A percentile compares a stretch with the other conserved stretches of the same genome.
Evolutionary conservation across 371 early-diverging fungal genomes (phyloP).

Genomic region (Aphelidium insulamus): DNA sequence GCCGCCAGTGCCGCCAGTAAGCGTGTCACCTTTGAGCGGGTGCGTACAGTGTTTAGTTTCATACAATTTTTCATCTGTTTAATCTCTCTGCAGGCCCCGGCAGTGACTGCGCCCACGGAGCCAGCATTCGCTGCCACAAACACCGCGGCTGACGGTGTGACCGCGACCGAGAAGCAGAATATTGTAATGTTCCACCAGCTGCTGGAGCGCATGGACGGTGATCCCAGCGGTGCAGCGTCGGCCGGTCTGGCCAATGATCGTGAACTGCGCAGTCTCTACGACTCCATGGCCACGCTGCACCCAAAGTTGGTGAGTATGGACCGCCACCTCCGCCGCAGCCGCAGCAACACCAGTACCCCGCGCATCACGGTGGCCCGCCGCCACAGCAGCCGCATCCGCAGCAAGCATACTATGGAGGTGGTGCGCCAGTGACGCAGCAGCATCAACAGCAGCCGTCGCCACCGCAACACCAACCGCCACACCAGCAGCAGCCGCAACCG

Average conservation of each 20-base stretch:
- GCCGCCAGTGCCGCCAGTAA: constrained; percentile 6
- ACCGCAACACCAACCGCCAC: too few species aligned
- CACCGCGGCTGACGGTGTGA: constrained; percentile 13
- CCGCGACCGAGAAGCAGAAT: constrained; percentile 38
- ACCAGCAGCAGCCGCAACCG: too few species aligned
- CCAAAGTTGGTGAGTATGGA: constrained; percentile 41
- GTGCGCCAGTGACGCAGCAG: too few species aligned
- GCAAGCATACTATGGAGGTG: too few species aligned
- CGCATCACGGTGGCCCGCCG: too few species aligned
- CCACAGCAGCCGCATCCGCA: too few species aligned
- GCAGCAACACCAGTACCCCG: too few species aligned
- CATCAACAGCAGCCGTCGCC: too few species aligned
- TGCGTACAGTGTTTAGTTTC: background rate
- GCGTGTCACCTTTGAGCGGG: background rate
- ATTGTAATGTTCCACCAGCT: constrained; percentile 14
- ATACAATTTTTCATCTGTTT: background rate
- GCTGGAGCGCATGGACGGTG: constrained; percentile 1
- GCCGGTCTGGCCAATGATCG: background rate
- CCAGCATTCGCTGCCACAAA: background rate
- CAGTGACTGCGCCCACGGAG: constrained; percentile 1
- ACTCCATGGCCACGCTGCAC: constrained; percentile 40
- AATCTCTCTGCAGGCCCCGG: background rate
- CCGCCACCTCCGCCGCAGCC: too few species aligned
- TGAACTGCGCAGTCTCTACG: constrained; percentile 19
- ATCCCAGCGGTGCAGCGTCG: background rate